Evolutionary conservation across 495 filamentous ascomycete species (phyloP), one percentile per base, ranked within the genome.

Genomic region (Pseudomonodictys pantanalensis): DNA sequence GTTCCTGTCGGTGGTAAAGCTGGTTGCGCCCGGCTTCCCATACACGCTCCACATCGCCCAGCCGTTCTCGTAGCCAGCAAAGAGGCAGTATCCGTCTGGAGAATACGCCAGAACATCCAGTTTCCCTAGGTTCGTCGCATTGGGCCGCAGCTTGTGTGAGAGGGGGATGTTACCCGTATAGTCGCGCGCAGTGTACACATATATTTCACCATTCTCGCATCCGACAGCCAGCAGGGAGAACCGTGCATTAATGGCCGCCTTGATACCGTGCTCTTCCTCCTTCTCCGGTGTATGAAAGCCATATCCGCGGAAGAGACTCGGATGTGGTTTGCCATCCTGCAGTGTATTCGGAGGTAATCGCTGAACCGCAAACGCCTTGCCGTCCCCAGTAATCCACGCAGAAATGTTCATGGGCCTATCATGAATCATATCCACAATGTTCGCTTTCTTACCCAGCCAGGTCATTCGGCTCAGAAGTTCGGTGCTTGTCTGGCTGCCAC

Each of bases 31-130:
- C 3, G 86, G 80, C 71, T 96, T 97, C 18, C 95, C 95, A 72
- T 91, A 99, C 5, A 97, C 95, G 71, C 92, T 97, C 91, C 91
- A 97, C 30, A 84, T 91, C 12, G 86, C 88, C 95, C 95, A 99
- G 11, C 95, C 95, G 58, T 83, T 84, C 60, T 95, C 88, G 68
- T 91, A 97, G 22, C 93, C 95, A 38, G 87, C 91, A 72, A 99
- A 96, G 3, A 97, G 80, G 68, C 92, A 96, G 69, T 97, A 97
- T 33, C 95, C 95, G 69, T 99, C 95, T 0, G 93, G 90, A 9
- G 95, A 96, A 77, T 96, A 99, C 61, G 70, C 83, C 58, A 99
- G 76, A 23, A 86, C 88, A 2, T 80, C 89, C 42, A 96, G 71
- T 18, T 68, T 65, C 2, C 95, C 95, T 6, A 88, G 83, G 2